Conservation (phyloP, 768 basidiomycete genomes). For the Lactarius psammicola region DNA sequence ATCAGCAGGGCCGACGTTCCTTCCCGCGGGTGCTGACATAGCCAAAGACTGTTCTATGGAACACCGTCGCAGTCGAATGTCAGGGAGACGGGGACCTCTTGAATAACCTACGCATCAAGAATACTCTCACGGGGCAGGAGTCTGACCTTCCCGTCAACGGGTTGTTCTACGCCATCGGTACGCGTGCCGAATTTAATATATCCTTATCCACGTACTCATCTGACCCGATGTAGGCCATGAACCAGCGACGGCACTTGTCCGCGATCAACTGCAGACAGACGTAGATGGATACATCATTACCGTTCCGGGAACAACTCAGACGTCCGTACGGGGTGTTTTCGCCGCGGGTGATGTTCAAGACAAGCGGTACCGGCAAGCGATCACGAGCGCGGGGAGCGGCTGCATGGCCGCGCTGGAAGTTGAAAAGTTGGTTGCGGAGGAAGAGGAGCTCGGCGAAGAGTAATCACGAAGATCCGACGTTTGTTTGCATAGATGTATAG, state of each 20-base stretch:
- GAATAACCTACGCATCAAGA: constrained; percentile 79
- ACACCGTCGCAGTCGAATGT: constrained; percentile 91
- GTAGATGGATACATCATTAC: constrained; percentile 95
- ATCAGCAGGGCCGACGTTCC: constrained; percentile 4
- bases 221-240: constrained; percentile 59
- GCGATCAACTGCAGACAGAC: constrained; percentile 85
- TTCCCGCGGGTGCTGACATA: constrained; percentile 5
- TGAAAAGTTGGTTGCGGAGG: constrained; percentile 89
- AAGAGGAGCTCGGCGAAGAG: constrained; percentile 57
- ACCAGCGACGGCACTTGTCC: constrained; percentile 86
- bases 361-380: constrained; percentile 92
- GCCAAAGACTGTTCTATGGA: constrained; percentile 77
- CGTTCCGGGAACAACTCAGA: constrained; percentile 93
- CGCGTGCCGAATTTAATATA: constrained; percentile 14
- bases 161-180: constrained; percentile 91
- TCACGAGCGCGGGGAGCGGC: constrained; percentile 87
- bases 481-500: not conserved
- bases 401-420: constrained; percentile 98
- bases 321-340: constrained; percentile 91
- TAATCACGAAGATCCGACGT: constrained; percentile 21
- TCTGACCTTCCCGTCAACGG: constrained; percentile 86
- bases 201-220: not conserved
- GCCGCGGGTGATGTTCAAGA: constrained; percentile 99
- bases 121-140: constrained; percentile 76
- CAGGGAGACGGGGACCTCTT: constrained; percentile 94